Conservation (phyloP, 768 basidiomycete genomes). For the Rubroboletus satanas region DNA sequence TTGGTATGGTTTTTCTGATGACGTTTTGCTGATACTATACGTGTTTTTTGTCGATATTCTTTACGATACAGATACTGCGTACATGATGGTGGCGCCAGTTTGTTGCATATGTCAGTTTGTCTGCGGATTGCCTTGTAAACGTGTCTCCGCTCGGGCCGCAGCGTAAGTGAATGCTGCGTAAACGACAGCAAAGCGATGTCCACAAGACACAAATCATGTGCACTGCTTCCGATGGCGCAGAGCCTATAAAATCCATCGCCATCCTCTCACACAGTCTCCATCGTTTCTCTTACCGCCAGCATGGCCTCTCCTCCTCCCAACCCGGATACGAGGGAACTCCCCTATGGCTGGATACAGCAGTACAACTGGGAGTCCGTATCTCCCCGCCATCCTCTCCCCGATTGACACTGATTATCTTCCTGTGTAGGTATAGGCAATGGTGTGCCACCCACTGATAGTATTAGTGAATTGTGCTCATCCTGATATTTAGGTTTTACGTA, state of each 20-base stretch:
- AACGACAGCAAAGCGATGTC: slow-evolving; percentile 34
- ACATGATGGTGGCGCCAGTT: background rate
- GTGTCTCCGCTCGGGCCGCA: slow-evolving; percentile 14
- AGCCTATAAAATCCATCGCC: slow-evolving; percentile 22
- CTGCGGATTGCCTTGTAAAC: slow-evolving; percentile 2
- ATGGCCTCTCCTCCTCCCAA: slow-evolving; percentile 45
- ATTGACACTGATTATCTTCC: slow-evolving; percentile 25
- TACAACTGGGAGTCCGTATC: slow-evolving; percentile 61
- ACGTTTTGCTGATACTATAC: slow-evolving; percentile 24
- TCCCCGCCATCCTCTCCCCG: slow-evolving; percentile 2
- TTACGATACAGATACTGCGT: slow-evolving; percentile 19
- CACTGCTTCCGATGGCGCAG: slow-evolving; percentile 14
- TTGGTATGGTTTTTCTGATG: slow-evolving; percentile 3
- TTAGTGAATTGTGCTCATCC: background rate
- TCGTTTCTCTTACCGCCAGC: slow-evolving; percentile 15
- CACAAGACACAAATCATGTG: slow-evolving; percentile 20
- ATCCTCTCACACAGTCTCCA: slow-evolving; percentile 23
- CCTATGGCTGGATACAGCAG: slow-evolving; percentile 65
- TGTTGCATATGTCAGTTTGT: background rate
- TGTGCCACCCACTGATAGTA: slow-evolving; percentile 28
- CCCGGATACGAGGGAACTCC: slow-evolving; percentile 59
- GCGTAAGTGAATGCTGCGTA: slow-evolving; percentile 15
- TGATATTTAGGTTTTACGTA: slow-evolving; percentile 65
- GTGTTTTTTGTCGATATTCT: slow-evolving; percentile 26
- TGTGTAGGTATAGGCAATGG: slow-evolving; percentile 62